Base-by-base conservation (phyloP, 129 eudicot species). In the Chrysanthemum makinoi region DNA sequence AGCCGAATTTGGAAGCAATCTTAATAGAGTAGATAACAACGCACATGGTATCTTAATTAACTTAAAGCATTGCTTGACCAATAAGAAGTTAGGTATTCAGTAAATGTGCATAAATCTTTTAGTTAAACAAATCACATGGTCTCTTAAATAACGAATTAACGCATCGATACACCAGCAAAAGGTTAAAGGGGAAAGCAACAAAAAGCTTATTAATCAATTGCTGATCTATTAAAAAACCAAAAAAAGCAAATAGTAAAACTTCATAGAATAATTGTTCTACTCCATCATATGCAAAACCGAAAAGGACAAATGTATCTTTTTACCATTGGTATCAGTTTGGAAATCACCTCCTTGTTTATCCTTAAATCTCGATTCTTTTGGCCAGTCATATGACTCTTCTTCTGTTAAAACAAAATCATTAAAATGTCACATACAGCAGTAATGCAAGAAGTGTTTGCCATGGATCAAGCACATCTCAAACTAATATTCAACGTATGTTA, bases 321-420 rank as follows among this genome's bases (percentile, higher is more conserved):
- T 81, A 77, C 95, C 88, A 62, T 46, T 49, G 50, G 75, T 19
- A 77, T 75, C 85, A 12, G 18, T 74, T 59, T 52, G 80, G 77
- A 69, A 44, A 46, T 65, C 77, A 26, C 61, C 79, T 43, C n/a
- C 74, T 64, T 69, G 80, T 44, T 85, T 83, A 72, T 68, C 79
- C 78, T 74, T 79, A 65, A 79, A 74, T 47, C 82, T 62, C 18
- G 81, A 81, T 59, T 76, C 79, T 55, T 78, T 75, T 33, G 79
- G 87, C 83, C 88, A 82, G 54, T 43, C 52, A 57, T 6, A 33
- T 2, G 74, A 74, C 54, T 39, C 72, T 54, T 39, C 72, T 62
- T 65, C 76, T 67, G 77, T 15, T 52, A 13, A 44, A 35, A 44
- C 19, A 69, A 33, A 59, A 69, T 30, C 24, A 47, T 9, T 19